These are phyloP conservation scores for Lactifluus piperatus DNA, from an alignment of 768 basidiomycete species.

Conservation along the genomic window DNA sequence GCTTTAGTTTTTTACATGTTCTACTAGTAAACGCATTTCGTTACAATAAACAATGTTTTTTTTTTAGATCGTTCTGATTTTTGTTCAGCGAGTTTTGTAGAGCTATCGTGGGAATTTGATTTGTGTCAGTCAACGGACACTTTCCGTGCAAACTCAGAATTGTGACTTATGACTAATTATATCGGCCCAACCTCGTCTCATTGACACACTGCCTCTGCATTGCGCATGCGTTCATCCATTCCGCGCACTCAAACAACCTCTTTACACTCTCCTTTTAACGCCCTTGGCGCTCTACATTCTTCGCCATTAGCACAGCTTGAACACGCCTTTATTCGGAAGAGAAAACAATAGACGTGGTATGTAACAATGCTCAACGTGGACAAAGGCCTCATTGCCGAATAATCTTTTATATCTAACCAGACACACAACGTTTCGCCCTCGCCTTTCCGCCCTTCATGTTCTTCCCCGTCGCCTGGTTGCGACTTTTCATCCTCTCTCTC, in stretches of 20 bases:
- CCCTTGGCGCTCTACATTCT: neutral
- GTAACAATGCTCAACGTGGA: constrained; percentile 19
- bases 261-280: neutral
- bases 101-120: no score
- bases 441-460: constrained; percentile 40
- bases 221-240: constrained; percentile 4
- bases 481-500: constrained; percentile 38
- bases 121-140: no score
- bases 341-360: constrained; percentile 14
- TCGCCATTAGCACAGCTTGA: neutral
- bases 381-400: constrained; percentile 9
- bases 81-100: no score
- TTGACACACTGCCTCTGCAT: no score
- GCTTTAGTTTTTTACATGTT: no score
- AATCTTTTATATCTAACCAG: constrained; percentile 15
- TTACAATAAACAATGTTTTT: no score
- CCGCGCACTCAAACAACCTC: neutral
- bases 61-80: no score
- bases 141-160: no score
- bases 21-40: no score
- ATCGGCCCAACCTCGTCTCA: no score
- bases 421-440: neutral
- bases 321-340: constrained; percentile 4
- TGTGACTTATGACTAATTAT: no score
- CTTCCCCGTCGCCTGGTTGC: constrained; percentile 68